These are phyloP conservation scores for Phytophthora meadii DNA, from an alignment of 352 stramenopile species.

Conservation along the genomic window DNA sequence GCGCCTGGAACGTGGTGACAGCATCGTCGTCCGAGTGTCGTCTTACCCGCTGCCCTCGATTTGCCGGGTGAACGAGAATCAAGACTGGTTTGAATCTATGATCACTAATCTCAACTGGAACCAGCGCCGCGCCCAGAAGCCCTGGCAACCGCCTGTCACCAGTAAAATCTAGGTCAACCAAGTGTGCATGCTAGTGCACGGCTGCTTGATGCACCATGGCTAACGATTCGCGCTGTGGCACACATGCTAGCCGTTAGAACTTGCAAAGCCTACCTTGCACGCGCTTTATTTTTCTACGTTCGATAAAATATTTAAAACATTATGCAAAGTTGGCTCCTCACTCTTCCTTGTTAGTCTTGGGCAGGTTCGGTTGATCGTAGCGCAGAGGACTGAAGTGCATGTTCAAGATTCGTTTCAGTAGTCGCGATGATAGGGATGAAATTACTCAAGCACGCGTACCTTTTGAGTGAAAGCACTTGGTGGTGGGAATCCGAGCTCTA, in stretches of 20 bases:
- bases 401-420: conserved; percentile 2
- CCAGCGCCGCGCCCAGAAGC: conserved; percentile 84
- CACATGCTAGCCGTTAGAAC: conserved; percentile 3
- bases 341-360: conserved; percentile 13
- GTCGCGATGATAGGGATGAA: conserved; percentile 8
- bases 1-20: conserved; percentile 87
- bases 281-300: conserved; percentile 36
- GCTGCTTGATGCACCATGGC: conserved; percentile 18
- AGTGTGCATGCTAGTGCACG: conserved; percentile 7
- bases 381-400: conserved; percentile 1
- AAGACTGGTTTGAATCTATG: conserved; percentile 94
- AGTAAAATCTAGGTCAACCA: conserved; percentile 37
- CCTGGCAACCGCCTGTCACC: conserved; percentile 54
- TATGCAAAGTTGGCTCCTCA: conserved; percentile 16
- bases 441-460: conserved; percentile 7
- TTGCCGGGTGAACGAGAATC: conserved; percentile 89
- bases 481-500: conserved; percentile 42
- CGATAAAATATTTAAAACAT: conserved; percentile 45
- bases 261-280: conserved; percentile 27
- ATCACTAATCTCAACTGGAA: conserved; percentile 95
- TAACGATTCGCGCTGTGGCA: conserved; percentile 13
- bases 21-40: conserved; percentile 86
- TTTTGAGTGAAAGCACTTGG: conserved; percentile 25
- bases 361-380: conserved; percentile 17
- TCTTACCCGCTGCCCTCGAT: conserved; percentile 90